Evolutionary conservation across 352 stramenopile genomes (phyloP).

Genomic region (Pythium dissimile): DNA sequence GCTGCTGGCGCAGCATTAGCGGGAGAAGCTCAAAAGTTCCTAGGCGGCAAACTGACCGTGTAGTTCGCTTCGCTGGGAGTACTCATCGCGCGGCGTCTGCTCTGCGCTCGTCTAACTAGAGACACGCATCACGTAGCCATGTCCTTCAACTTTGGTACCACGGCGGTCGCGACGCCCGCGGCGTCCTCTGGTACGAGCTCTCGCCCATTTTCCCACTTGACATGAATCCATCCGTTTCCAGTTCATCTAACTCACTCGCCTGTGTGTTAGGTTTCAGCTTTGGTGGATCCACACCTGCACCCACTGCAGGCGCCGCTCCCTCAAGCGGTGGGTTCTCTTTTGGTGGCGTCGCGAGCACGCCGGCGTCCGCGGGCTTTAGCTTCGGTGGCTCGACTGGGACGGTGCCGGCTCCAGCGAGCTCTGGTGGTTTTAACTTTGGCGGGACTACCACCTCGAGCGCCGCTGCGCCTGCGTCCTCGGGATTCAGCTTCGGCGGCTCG

Average conservation of each 20-base stretch:
- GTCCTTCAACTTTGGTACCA: constrained; percentile 34
- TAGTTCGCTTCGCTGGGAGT: no score
- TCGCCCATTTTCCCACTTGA: background rate
- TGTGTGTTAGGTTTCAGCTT: constrained; percentile 24
- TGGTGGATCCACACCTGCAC: background rate
- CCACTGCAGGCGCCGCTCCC: background rate
- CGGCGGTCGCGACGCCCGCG: constrained; percentile 24
- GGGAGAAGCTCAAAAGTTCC: background rate
- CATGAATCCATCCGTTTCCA: background rate
- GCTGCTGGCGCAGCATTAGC: background rate
- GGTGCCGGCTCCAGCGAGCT: background rate
- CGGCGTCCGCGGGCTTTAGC: constrained; percentile 11
- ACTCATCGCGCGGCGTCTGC: background rate
- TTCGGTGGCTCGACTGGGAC: constrained; percentile 1
- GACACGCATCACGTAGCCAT: constrained; percentile 3
- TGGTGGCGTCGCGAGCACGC: constrained; percentile 1
- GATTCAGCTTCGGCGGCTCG: constrained; percentile 26
- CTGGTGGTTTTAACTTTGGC: constrained; percentile 25
- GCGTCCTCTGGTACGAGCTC: constrained; percentile 23
- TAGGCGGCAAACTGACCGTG: no score
- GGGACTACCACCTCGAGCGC: constrained; percentile 19
- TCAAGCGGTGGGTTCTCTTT: constrained; percentile 17
- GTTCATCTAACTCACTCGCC: background rate
- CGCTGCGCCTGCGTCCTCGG: constrained; percentile 1
- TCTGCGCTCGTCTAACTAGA: background rate